Percentiles rank a stretch among this genome's conserved stretches.
Evolutionary conservation across 2,329 filamentous ascomycete genomes (phyloP).

Genomic region (Paracoccidioides brasiliensis): DNA sequence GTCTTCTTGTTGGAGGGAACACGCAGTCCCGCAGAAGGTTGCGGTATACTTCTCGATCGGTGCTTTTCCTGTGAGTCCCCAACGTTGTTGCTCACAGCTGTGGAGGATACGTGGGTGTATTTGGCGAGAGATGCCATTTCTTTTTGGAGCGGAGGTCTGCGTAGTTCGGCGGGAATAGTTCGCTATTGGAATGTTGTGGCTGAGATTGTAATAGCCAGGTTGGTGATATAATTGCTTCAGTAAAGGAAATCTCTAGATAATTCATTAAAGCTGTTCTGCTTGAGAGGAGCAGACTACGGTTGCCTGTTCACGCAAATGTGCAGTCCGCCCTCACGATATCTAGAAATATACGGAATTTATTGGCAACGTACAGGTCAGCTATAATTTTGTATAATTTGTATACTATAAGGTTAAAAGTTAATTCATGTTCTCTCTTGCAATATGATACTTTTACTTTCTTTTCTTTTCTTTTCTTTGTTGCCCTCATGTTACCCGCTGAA

Average conservation of each 20-base stretch:
- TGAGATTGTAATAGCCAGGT: background rate
- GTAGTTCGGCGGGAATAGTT: background rate
- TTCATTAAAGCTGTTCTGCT: background rate
- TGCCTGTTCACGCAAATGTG: background rate
- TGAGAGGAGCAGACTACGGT: background rate
- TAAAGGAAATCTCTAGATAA: background rate
- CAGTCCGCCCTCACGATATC: background rate
- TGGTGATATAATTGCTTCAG: background rate
- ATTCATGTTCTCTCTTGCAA: too few relatives aligned
- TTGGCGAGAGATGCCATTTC: constrained; percentile 6
- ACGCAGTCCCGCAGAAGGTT: constrained; percentile 49
- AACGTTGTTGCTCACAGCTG: background rate
- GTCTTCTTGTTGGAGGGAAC: constrained; percentile 91
- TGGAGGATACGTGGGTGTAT: constrained; percentile 10
- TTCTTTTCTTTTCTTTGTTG: too few relatives aligned
- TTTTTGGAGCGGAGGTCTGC: background rate
- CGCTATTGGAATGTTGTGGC: background rate
- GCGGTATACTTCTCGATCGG: constrained; percentile 15
- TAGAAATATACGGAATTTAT: background rate
- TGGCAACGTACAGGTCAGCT: background rate
- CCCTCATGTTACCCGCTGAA: too few relatives aligned
- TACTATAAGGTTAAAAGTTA: too few relatives aligned
- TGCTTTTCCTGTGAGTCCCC: constrained; percentile 9
- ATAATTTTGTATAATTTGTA: background rate
- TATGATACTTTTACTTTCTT: too few relatives aligned